phyloP scores from a whole-genome alignment of 2,329 filamentous ascomycete genomes.

The Fusarium tricinctum region DNA sequence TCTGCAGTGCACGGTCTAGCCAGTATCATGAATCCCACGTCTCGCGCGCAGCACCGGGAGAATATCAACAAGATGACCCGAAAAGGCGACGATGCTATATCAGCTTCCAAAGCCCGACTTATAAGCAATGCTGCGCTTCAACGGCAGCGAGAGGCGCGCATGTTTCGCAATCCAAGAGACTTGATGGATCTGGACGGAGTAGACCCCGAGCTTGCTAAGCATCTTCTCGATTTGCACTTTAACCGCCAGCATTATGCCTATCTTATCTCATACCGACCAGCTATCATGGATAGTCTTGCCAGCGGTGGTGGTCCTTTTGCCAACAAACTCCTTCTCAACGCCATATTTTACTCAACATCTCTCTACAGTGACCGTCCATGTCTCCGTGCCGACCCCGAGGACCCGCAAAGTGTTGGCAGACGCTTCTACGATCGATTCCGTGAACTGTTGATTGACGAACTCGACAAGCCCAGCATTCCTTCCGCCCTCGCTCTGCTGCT shows the following conservation, averaged over 20 bases:
- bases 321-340: conserved; percentile 57
- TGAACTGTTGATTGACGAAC: conserved; percentile 53
- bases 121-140: conserved; percentile 56
- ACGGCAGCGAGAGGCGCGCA: conserved; percentile 51
- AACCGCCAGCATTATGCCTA: conserved; percentile 56
- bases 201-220: conserved; percentile 53
- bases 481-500: conserved; percentile 55
- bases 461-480: conserved; percentile 55
- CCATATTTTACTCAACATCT: conserved; percentile 58
- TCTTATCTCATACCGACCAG: conserved; percentile 57
- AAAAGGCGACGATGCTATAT: conserved; percentile 48
- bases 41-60: conserved; percentile 48
- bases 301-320: conserved; percentile 54
- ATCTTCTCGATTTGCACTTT: conserved; percentile 57
- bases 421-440: conserved; percentile 57
- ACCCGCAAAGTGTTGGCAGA: conserved; percentile 54
- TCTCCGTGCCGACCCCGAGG: conserved; percentile 52
- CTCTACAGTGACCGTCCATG: conserved; percentile 57
- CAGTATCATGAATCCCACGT: conserved; percentile 54
- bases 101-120: conserved; percentile 52
- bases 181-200: conserved; percentile 55
- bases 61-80: conserved; percentile 50
- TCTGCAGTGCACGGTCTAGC: conserved; percentile 55
- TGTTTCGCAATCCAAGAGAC: conserved; percentile 51
- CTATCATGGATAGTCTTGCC: conserved; percentile 56